Evolutionary conservation across 2,329 filamentous ascomycete genomes (phyloP).

Genomic region (Magnaporthiopsis rhizophila): DNA sequence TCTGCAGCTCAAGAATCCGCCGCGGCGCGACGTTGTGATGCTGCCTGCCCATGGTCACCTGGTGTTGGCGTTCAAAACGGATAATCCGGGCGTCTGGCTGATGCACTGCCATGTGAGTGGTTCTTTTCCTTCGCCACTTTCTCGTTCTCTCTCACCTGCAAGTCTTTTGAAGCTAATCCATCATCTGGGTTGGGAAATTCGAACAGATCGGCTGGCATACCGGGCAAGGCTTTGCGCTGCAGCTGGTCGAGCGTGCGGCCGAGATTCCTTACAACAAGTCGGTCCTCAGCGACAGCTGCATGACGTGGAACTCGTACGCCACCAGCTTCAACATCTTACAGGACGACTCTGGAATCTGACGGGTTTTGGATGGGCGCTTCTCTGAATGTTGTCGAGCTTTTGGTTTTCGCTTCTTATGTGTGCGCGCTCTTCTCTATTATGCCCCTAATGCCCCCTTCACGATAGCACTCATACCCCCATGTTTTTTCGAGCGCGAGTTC

Average conservation of each 20-base stretch:
- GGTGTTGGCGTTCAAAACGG: conserved; percentile 8
- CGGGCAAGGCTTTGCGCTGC: conserved; percentile 3
- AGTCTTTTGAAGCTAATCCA: background rate
- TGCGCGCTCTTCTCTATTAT: background rate
- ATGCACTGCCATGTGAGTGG: conserved; percentile 8
- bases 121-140: background rate
- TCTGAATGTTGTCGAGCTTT: background rate
- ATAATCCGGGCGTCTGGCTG: conserved; percentile 8
- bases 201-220: conserved; percentile 5
- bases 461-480: background rate
- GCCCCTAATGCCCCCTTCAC: background rate
- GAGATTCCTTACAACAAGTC: conserved; percentile 1
- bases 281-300: background rate
- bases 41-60: conserved; percentile 4
- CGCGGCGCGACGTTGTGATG: conserved; percentile 6
- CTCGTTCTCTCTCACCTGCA: background rate
- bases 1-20: conserved; percentile 4
- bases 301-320: background rate
- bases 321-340: background rate
- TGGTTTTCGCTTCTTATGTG: background rate
- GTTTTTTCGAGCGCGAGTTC: background rate
- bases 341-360: conserved; percentile 3
- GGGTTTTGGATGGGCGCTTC: background rate
- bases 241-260: conserved; percentile 3
- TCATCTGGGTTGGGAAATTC: background rate